Conservation (phyloP, 805 yeast species). For the Yamadazyma ubonensis region DNA sequence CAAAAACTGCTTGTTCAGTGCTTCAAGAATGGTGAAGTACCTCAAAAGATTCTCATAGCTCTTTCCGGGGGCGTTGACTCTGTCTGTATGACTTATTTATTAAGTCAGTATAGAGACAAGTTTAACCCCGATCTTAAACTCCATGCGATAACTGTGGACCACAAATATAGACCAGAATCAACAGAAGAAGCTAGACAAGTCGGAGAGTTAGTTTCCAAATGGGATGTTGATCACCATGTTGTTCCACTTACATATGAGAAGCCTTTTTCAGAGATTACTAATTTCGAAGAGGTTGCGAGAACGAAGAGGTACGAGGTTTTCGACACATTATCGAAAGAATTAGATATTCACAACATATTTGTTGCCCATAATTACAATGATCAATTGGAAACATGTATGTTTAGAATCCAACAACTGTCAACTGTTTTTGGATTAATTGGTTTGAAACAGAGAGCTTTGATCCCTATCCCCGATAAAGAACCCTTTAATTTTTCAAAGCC, state of each 20-base stretch:
- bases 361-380: slow-evolving; percentile 73
- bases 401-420: slow-evolving; percentile 46
- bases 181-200: slow-evolving; percentile 48
- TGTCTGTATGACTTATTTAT: slow-evolving; percentile 59
- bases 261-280: slow-evolving; percentile 29
- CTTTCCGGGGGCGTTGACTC: slow-evolving; percentile 85
- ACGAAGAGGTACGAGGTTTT: slow-evolving; percentile 49
- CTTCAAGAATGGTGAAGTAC: slow-evolving; percentile 16
- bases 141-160: slow-evolving; percentile 67
- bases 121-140: slow-evolving; percentile 31
- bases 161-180: slow-evolving; percentile 51
- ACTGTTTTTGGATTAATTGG: slow-evolving; percentile 58
- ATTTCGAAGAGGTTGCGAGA: slow-evolving; percentile 64
- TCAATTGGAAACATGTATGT: slow-evolving; percentile 66
- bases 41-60: slow-evolving; percentile 48
- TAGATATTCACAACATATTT: slow-evolving; percentile 38
- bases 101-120: slow-evolving; percentile 34
- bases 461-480: slow-evolving; percentile 25
- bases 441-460: slow-evolving; percentile 33
- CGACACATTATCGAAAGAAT: slow-evolving; percentile 35
- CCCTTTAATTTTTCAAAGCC: slow-evolving; percentile 17
- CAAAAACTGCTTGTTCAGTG: slow-evolving; percentile 14
- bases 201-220: slow-evolving; percentile 25
- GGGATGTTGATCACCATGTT: slow-evolving; percentile 38
- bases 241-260: slow-evolving; percentile 23